Percentiles rank a stretch among this genome's conserved stretches.
Conservation (phyloP, 768 basidiomycete genomes). For the Trametes maxima region DNA sequence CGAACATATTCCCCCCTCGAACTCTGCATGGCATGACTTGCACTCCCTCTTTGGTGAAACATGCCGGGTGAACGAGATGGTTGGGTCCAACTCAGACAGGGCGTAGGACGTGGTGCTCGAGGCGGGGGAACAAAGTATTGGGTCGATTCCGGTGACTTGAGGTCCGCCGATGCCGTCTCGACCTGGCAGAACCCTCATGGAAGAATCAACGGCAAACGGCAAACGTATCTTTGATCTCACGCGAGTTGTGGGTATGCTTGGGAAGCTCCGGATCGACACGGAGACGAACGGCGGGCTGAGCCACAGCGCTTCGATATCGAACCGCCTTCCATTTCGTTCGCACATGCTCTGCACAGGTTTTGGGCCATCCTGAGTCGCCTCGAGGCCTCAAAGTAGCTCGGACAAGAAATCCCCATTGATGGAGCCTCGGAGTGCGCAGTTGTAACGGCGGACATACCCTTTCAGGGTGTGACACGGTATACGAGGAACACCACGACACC, state of each 20-base stretch:
- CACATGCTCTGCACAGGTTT: not conserved
- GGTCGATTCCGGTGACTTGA: not conserved
- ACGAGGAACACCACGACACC: not conserved
- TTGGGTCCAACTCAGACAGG: not conserved
- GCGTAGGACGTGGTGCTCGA: not conserved
- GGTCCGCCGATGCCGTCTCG: not conserved
- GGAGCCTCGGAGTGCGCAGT: not conserved
- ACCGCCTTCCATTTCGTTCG: not conserved
- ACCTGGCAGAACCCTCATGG: slow-evolving; percentile 11
- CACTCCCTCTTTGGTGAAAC: not conserved
- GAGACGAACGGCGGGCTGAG: not conserved
- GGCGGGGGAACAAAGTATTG: not conserved
- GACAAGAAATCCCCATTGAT: not conserved
- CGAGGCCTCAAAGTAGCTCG: not conserved
- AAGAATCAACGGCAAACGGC: not conserved
- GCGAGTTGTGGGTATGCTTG: not conserved
- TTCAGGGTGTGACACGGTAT: not conserved
- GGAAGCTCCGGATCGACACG: slow-evolving; percentile 2
- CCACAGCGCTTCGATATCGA: not conserved
- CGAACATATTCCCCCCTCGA: not conserved
- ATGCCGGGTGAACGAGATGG: not conserved
- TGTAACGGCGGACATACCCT: not conserved
- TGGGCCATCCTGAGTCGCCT: not conserved
- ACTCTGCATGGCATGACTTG: not conserved
- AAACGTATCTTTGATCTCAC: not conserved